Evolutionary conservation across 1,284 basidiomycete genomes (phyloP).

Genomic region (Trametes sp.): DNA sequence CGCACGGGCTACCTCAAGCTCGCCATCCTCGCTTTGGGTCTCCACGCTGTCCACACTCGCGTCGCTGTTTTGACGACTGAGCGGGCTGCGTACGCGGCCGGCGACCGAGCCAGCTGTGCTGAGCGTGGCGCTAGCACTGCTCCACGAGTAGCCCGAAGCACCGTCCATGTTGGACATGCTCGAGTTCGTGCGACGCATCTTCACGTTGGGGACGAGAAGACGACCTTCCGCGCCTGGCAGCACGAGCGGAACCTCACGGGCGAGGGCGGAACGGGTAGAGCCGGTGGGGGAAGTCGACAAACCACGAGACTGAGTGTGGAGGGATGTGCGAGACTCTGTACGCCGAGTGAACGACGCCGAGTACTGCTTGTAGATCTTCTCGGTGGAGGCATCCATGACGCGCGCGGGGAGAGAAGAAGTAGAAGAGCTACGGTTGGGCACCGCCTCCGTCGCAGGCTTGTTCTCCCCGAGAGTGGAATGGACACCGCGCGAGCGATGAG

Average conservation of each 20-base stretch:
- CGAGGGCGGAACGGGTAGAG: constrained; percentile 38
- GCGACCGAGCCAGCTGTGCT: constrained; percentile 18
- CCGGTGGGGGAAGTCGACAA: constrained; percentile 44
- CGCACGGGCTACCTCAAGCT: constrained; percentile 24
- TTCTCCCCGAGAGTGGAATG: constrained; percentile 53
- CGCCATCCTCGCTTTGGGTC: constrained; percentile 50
- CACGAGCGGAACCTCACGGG: constrained; percentile 57
- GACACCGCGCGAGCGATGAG: constrained; percentile 56
- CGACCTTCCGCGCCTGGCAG: constrained; percentile 66
- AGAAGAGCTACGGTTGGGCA: constrained; percentile 27
- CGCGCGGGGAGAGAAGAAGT: constrained; percentile 26
- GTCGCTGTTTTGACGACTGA: constrained; percentile 47
- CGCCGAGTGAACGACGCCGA: constrained; percentile 60
- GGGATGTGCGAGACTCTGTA: constrained; percentile 55
- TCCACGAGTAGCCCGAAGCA: constrained; percentile 33
- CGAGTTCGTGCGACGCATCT: constrained; percentile 50
- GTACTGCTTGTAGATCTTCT: constrained; percentile 60
- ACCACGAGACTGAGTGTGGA: constrained; percentile 34
- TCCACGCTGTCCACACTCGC: constrained; percentile 34
- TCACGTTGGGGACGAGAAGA: constrained; percentile 70
- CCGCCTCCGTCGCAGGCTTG: constrained; percentile 38
- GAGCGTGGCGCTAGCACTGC: constrained; percentile 27
- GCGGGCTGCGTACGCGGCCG: constrained; percentile 47
- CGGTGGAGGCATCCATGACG: constrained; percentile 33
- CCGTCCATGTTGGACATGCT: constrained; percentile 36